Conservation (phyloP, 2,329 filamentous ascomycete genomes). For the Tolypocladium ophioglossoides region DNA sequence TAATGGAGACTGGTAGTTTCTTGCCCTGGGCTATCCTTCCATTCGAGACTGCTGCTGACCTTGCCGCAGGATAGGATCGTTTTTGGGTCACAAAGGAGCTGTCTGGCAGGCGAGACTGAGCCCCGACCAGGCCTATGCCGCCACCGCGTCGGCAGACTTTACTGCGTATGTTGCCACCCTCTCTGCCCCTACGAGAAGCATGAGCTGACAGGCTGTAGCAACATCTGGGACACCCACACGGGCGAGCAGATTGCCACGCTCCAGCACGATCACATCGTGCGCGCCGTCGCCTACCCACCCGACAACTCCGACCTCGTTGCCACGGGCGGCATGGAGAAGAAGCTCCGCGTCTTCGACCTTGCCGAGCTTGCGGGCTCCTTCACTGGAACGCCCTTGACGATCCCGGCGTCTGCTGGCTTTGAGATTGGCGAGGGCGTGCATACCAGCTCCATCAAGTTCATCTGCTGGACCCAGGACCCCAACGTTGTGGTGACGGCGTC, state of each 20-base stretch:
- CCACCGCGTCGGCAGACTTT: conserved; percentile 92
- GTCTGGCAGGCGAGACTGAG: conserved; percentile 94
- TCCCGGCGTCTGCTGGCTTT: conserved; percentile 56
- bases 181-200: too few relatives aligned
- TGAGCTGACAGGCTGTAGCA: conserved; percentile 41
- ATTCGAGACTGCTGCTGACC: conserved; percentile 5
- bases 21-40: not conserved
- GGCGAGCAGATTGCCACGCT: conserved; percentile 82
- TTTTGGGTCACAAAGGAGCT: conserved; percentile 95
- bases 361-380: conserved; percentile 41
- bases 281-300: conserved; percentile 80
- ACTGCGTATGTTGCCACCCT: conserved; percentile 56
- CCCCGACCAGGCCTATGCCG: conserved; percentile 76
- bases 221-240: conserved; percentile 94
- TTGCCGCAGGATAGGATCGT: conserved; percentile 80
- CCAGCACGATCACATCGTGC: conserved; percentile 90
- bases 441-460: conserved; percentile 84
- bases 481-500: conserved; percentile 86
- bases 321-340: conserved; percentile 94
- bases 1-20: conserved; percentile 75
- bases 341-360: conserved; percentile 86
- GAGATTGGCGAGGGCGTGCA: conserved; percentile 84
- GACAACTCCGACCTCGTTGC: conserved; percentile 77
- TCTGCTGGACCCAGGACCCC: conserved; percentile 84
- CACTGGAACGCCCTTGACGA: conserved; percentile 30